These are phyloP conservation scores for Mortierella polycephala DNA, from an alignment of 371 early-diverging fungal species.

Conservation along the genomic window DNA sequence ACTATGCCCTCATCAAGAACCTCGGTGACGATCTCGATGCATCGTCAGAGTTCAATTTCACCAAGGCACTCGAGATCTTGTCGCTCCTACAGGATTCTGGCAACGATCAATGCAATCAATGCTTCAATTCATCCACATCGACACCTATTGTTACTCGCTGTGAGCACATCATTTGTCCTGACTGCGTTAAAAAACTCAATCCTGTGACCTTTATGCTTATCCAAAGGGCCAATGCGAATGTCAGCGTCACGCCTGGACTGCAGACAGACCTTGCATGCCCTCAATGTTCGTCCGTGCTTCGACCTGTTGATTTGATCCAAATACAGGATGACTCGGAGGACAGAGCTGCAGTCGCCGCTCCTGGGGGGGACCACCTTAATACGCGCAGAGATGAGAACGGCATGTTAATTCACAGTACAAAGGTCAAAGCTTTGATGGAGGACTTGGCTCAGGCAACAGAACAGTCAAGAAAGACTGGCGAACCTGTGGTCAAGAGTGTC, in stretches of 20 bases:
- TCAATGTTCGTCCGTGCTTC: constrained; percentile 21
- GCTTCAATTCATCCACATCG: constrained; percentile 35
- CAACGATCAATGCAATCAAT: constrained; percentile 51
- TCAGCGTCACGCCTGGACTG: constrained; percentile 38
- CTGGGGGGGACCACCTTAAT: constrained; percentile 17
- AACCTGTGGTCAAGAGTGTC: constrained; percentile 62
- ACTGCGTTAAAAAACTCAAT: constrained; percentile 45
- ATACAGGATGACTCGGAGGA: constrained; percentile 47
- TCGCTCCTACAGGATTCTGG: constrained; percentile 48
- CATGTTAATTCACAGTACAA: constrained; percentile 61
- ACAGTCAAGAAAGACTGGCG: constrained; percentile 11
- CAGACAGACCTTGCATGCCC: constrained; percentile 43
- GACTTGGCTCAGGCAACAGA: constrained; percentile 53
- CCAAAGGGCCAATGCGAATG: constrained; percentile 39
- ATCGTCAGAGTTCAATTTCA: constrained; percentile 35
- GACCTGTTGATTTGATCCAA: constrained; percentile 32
- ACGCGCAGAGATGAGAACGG: constrained; percentile 34
- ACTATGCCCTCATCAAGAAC: constrained; percentile 48
- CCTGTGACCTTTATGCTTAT: constrained; percentile 44
- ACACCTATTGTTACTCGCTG: constrained; percentile 50
- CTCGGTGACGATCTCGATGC: constrained; percentile 37
- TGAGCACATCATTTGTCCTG: constrained; percentile 54
- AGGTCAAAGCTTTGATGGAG: constrained; percentile 69
- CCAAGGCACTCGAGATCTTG: constrained; percentile 39
- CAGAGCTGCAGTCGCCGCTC: constrained; percentile 1